Base-by-base conservation (phyloP, 805 yeast species). In the Pichia cabralensis region DNA sequence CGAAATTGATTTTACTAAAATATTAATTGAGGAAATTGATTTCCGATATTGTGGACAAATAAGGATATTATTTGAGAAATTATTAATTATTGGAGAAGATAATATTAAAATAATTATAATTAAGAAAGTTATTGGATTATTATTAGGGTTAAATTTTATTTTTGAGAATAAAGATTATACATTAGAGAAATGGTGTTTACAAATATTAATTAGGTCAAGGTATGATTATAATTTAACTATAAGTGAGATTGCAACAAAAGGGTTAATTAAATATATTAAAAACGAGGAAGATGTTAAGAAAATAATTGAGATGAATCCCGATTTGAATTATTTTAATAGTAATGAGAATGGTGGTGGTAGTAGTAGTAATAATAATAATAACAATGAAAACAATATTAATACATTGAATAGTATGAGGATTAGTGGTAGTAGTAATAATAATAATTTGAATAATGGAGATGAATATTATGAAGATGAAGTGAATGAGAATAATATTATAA, bases 1-100 rank as follows among this genome's bases (percentile, higher is more conserved):
- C n/a, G n/a, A n/a, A n/a, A 18, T 31, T 33, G 76, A 72, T 44
- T 57, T 84, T 28, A 59, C 81, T 10, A 56, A 69, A 21, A 49
- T 71, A 6, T 64, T 83, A 9, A 60, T 89, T 35, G 69, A 71
- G 23, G 74, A 74, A 33, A 58, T 88, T 52, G 78, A 78, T 42
- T 75, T 74, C 44, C 58, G 65, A 4, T 50, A 64, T 15, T 74
- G 76, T 10, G 47, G 52, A 8, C 95, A 80, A 43, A 64, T 84
- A 27, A 60, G 92, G 30, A 67, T 78, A 6, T 61, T 86, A 2
- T 60, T 89, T 18, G 35, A 34, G 22, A 38, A 38, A 15, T 17
- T 31, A 23, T 27, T 25, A 11, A 21, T 26, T 25, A 13, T 22
- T 21, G 34, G 38, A 10, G 8, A 20, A 6, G 25, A 30, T 4